Percentiles rank a stretch among this genome's conserved stretches.
These are phyloP conservation scores for Aspergillus sparsus DNA, from an alignment of 495 filamentous ascomycete species.

Conservation along the genomic window DNA sequence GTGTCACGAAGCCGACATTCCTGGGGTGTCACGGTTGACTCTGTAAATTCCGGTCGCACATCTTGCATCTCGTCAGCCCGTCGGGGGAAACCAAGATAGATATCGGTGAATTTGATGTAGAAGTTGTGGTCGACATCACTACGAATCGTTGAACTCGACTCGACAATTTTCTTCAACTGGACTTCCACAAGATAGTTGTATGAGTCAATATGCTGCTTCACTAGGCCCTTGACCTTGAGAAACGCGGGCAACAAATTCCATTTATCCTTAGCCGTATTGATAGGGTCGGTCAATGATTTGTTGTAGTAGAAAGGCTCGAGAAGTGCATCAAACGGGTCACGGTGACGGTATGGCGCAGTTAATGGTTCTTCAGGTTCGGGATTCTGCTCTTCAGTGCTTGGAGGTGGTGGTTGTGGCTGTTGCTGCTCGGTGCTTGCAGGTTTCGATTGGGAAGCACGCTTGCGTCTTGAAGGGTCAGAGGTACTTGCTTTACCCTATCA, in stretches of 20 bases:
- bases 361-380: constrained; percentile 18
- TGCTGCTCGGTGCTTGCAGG: constrained; percentile 15
- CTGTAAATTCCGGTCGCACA: constrained; percentile 52
- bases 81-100: constrained; percentile 77
- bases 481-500: constrained; percentile 20
- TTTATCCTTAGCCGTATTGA: constrained; percentile 91
- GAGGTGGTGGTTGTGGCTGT: constrained; percentile 2
- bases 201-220: constrained; percentile 98
- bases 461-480: constrained; percentile 23
- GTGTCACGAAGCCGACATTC: constrained; percentile 95
- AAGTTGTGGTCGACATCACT: constrained; percentile 89
- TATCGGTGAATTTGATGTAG: constrained; percentile 85
- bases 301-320: constrained; percentile 95
- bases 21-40: constrained; percentile 72
- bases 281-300: constrained; percentile 88
- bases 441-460: constrained; percentile 27
- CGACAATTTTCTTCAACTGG: constrained; percentile 93
- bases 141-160: constrained; percentile 77
- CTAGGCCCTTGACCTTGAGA: constrained; percentile 92
- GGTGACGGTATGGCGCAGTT: constrained; percentile 33
- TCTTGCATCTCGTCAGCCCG: constrained; percentile 66
- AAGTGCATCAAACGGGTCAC: constrained; percentile 74
- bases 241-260: constrained; percentile 96
- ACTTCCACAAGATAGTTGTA: constrained; percentile 97
- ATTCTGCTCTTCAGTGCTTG: constrained; percentile 15